A percentile compares a stretch with the other conserved stretches of the same genome.
Evolutionary conservation across 163 green algal species (phyloP).

Genomic region (Scenedesmus sp.): DNA sequence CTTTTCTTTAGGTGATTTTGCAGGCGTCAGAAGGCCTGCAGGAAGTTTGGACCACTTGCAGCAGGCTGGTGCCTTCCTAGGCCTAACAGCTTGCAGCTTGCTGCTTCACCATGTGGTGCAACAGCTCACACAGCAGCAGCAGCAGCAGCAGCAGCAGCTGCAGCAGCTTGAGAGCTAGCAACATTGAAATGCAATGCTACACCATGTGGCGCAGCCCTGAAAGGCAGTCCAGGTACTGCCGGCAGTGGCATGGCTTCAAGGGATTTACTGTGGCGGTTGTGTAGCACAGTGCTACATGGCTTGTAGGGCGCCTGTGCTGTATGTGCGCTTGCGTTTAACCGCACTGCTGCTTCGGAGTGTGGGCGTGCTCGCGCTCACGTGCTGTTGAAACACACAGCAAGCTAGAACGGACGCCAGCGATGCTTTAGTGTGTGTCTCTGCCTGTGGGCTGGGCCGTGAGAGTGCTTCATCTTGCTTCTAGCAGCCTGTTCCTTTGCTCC

Average conservation of each 20-base stretch:
- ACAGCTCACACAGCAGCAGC: neutral
- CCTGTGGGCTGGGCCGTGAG: neutral
- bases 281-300: neutral
- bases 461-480: neutral
- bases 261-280: neutral
- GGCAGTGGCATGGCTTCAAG: no score
- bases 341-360: no score
- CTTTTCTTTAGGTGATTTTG: neutral
- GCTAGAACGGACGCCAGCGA: neutral
- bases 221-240: neutral
- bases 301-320: neutral
- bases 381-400: neutral
- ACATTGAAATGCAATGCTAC: no score
- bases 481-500: neutral
- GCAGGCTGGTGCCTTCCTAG: neutral
- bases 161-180: no score
- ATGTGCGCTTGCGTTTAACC: neutral
- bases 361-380: neutral
- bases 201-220: no score
- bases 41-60: neutral
- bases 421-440: neutral
- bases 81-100: neutral
- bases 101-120: neutral
- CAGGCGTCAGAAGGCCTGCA: neutral
- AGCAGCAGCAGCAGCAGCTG: no score